A percentile compares a stretch with the other conserved stretches of the same genome.
Conservation (phyloP, 2,329 filamentous ascomycete species). For the Trichophyton rubrum region DNA sequence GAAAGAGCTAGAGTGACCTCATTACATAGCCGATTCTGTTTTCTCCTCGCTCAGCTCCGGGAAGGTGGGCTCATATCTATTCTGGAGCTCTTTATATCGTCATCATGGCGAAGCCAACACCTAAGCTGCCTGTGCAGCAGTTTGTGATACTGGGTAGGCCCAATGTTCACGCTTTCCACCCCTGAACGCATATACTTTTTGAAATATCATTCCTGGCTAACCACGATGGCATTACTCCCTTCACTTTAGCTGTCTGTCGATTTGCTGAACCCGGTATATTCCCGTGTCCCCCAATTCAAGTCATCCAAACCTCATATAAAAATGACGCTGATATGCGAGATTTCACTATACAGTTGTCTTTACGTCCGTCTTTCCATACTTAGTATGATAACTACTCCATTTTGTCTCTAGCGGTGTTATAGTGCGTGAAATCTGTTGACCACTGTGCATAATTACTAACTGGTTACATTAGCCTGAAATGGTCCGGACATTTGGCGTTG, state of each 20-base stretch:
- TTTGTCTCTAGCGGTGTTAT: neutral
- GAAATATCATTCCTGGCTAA: constrained; percentile 18
- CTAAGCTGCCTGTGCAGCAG: constrained; percentile 64
- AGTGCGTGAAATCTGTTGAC: neutral
- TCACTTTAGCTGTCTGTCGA: constrained; percentile 54
- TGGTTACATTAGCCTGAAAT: constrained; percentile 53
- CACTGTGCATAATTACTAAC: constrained; percentile 8
- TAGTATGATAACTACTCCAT: constrained; percentile 28
- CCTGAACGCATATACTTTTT: neutral
- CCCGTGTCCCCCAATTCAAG: constrained; percentile 18
- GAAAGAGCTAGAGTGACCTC: no score
- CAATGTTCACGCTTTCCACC: constrained; percentile 6
- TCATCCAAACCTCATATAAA: constrained; percentile 1
- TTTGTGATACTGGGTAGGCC: constrained; percentile 60
- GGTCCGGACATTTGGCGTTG: constrained; percentile 65
- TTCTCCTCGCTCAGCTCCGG: neutral
- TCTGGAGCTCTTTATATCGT: no score
- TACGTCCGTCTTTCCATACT: constrained; percentile 56
- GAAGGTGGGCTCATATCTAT: neutral
- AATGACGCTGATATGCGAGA: constrained; percentile 8
- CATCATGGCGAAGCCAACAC: constrained; percentile 16
- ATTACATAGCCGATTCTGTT: neutral
- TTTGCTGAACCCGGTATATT: constrained; percentile 57
- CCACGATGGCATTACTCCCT: neutral
- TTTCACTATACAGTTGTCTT: constrained; percentile 36